A percentile compares a stretch with the other conserved stretches of the same genome.
phyloP scores from a whole-genome alignment of 306 rosid genomes.

The Cicer bijugum region DNA sequence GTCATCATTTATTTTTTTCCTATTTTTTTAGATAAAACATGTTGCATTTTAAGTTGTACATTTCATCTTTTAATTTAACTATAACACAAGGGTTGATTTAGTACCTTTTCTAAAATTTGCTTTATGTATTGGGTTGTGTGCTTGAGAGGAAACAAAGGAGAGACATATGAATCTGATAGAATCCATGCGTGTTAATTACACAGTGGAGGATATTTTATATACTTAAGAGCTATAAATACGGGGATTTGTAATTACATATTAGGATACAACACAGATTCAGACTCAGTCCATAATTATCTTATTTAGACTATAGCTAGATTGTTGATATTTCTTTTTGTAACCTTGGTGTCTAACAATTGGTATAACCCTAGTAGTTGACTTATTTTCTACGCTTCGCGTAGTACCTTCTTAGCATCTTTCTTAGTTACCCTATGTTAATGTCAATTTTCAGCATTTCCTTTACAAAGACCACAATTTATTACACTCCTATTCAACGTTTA shows the following conservation, averaged over 20 bases:
- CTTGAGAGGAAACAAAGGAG: neutral
- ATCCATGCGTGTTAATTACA: neutral
- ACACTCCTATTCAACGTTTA: neutral
- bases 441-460: neutral
- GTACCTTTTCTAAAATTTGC: conserved; percentile 12
- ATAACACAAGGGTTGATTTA: neutral
- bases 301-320: neutral
- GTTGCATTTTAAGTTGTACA: conserved; percentile 3
- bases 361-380: neutral
- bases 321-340: neutral
- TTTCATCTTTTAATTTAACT: conserved; percentile 30
- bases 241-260: neutral
- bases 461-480: neutral
- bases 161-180: neutral
- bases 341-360: neutral
- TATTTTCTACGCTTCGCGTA: neutral
- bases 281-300: neutral
- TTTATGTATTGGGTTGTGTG: conserved; percentile 21
- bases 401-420: neutral
- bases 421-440: neutral
- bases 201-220: neutral
- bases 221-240: neutral
- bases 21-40: neutral
- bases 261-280: neutral
- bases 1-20: neutral